Conservation (phyloP, 2,329 filamentous ascomycete genomes). For the Cercospora beticola region DNA sequence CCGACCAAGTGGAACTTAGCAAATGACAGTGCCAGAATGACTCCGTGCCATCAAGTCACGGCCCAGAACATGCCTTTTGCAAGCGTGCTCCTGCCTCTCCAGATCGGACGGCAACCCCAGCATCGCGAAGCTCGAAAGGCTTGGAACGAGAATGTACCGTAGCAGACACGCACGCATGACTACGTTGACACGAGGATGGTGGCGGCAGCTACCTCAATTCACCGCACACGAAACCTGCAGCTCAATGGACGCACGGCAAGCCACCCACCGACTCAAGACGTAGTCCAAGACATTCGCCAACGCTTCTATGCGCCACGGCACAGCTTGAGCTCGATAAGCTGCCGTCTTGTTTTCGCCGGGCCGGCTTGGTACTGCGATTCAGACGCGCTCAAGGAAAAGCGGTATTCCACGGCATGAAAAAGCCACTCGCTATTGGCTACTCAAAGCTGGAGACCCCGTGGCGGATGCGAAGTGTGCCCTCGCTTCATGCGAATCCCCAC, state of each 20-base stretch:
- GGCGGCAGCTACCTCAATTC: background rate
- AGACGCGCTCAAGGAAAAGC: background rate
- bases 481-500: background rate
- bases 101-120: background rate
- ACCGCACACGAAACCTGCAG: background rate
- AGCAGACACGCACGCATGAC: background rate
- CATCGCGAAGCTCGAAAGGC: background rate
- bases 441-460: slow-evolving; percentile 4
- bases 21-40: background rate
- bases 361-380: slow-evolving; percentile 8
- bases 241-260: background rate
- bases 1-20: background rate
- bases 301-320: slow-evolving; percentile 6
- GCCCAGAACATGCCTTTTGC: background rate
- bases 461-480: background rate
- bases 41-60: background rate
- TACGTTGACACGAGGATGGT: background rate
- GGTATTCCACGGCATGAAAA: slow-evolving; percentile 5
- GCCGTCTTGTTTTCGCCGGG: slow-evolving; percentile 8
- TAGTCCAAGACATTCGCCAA: background rate
- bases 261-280: background rate
- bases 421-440: background rate
- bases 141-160: slow-evolving; percentile 11
- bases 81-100: background rate
- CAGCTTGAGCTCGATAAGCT: slow-evolving; percentile 11